Evolutionary conservation across 441 rosid genomes (phyloP).

Genomic region (Gossypium davidsonii): DNA sequence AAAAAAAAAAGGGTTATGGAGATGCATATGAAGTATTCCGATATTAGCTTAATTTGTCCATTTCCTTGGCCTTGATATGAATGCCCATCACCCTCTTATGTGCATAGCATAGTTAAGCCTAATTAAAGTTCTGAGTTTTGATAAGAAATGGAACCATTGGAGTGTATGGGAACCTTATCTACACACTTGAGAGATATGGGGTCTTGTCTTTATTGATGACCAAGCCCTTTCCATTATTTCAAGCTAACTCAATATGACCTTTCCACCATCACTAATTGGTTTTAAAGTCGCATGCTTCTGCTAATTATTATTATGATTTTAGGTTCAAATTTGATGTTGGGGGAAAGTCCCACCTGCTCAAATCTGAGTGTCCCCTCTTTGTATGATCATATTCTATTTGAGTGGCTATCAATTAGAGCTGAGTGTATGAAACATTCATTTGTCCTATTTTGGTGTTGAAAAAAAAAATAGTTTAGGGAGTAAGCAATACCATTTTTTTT

Average conservation of each 20-base stretch:
- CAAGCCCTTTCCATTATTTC: background rate
- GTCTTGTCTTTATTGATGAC: constrained; percentile 20
- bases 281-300: too few species aligned
- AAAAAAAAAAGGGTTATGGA: constrained; percentile 26
- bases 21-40: constrained; percentile 29
- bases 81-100: constrained; percentile 29
- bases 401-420: constrained; percentile 20
- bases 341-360: constrained; percentile 21
- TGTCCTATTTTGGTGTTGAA: constrained; percentile 19
- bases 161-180: constrained; percentile 21
- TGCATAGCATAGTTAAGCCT: constrained; percentile 9
- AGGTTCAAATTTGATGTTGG: constrained; percentile 15
- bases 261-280: too few species aligned
- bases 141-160: background rate
- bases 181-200: constrained; percentile 20
- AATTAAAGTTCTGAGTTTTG: constrained; percentile 8
- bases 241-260: too few species aligned
- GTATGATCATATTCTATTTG: constrained; percentile 2
- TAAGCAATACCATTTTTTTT: background rate
- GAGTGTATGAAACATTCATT: constrained; percentile 23
- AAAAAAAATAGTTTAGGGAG: background rate
- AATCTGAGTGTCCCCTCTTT: constrained; percentile 14
- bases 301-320: too few species aligned
- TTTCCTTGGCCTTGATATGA: constrained; percentile 19
- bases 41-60: constrained; percentile 29